Conservation (phyloP, 108 stramenopile species). For the Nitzschia putrida region DNA sequence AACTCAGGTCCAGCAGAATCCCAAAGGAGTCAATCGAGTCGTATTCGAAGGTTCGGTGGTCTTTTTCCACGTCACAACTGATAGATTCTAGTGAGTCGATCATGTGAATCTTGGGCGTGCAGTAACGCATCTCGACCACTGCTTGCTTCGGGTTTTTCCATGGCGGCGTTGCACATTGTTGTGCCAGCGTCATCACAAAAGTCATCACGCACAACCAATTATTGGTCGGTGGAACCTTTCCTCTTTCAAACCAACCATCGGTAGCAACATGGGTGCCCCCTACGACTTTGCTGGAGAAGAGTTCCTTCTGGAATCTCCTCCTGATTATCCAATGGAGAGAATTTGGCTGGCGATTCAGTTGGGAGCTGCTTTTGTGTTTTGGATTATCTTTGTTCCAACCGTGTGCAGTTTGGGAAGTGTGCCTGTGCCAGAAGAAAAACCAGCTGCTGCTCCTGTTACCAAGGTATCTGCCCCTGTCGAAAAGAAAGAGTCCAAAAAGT, state of each 20-base stretch:
- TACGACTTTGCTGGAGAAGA: slow-evolving; percentile 34
- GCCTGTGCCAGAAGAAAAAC: neutral
- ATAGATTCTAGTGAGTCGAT: too few relatives aligned
- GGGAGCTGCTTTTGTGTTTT: slow-evolving; percentile 12
- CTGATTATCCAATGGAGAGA: slow-evolving; percentile 29
- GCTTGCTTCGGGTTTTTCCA: too few relatives aligned
- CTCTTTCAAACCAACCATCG: neutral
- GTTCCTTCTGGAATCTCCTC: slow-evolving; percentile 21
- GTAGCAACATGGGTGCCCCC: neutral
- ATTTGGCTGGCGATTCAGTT: neutral
- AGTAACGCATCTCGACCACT: too few relatives aligned
- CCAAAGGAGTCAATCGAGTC: too few relatives aligned
- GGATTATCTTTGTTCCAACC: slow-evolving; percentile 29
- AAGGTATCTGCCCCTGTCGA: neutral
- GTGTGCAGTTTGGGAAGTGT: neutral
- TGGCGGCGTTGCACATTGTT: too few relatives aligned
- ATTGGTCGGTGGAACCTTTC: too few relatives aligned
- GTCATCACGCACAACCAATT: too few relatives aligned
- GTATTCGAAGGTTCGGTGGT: too few relatives aligned
- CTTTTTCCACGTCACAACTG: too few relatives aligned
- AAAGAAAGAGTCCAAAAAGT: neutral
- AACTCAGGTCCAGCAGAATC: too few relatives aligned
- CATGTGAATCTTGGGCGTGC: too few relatives aligned
- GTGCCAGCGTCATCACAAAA: too few relatives aligned
- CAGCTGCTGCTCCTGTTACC: slow-evolving; percentile 1